Conservation (phyloP, 305 asterid species). For the Fraxinus floribunda region DNA sequence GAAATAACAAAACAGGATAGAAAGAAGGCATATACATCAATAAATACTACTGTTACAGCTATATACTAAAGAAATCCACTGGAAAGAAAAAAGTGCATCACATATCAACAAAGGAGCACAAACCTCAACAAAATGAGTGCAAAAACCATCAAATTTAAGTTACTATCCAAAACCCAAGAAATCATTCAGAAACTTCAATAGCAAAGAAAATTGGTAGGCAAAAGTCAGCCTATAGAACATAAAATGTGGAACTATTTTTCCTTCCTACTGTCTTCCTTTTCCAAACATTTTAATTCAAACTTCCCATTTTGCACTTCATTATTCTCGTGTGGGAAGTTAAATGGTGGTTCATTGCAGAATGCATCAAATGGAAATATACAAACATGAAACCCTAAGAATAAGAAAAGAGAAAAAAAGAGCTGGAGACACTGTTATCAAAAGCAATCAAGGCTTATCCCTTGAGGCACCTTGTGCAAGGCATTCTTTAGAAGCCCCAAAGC, state of each 20-base stretch:
- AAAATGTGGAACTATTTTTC: not conserved
- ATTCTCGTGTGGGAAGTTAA: not conserved
- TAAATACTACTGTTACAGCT: not conserved
- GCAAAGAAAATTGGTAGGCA: not conserved
- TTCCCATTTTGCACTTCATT: not conserved
- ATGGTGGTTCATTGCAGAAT: not conserved
- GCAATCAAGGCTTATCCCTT: not conserved
- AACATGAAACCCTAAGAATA: not conserved
- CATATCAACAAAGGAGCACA: not conserved
- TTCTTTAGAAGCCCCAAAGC: not conserved
- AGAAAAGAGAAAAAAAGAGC: not conserved
- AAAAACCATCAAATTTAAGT: not conserved
- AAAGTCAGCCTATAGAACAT: not conserved
- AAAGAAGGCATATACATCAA: not conserved
- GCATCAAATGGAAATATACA: not conserved
- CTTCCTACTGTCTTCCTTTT: not conserved
- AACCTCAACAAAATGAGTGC: not conserved
- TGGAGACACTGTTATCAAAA: not conserved
- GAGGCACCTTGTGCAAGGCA: not conserved
- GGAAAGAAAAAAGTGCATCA: not conserved
- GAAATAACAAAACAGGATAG: slow-evolving; percentile 3
- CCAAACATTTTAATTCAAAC: not conserved
- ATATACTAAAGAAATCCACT: not conserved
- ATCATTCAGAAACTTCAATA: not conserved
- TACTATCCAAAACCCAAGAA: not conserved